Evolutionary conservation across 495 filamentous ascomycete species (phyloP), one percentile per base, ranked within the genome.

Genomic region (Xylaria curta): DNA sequence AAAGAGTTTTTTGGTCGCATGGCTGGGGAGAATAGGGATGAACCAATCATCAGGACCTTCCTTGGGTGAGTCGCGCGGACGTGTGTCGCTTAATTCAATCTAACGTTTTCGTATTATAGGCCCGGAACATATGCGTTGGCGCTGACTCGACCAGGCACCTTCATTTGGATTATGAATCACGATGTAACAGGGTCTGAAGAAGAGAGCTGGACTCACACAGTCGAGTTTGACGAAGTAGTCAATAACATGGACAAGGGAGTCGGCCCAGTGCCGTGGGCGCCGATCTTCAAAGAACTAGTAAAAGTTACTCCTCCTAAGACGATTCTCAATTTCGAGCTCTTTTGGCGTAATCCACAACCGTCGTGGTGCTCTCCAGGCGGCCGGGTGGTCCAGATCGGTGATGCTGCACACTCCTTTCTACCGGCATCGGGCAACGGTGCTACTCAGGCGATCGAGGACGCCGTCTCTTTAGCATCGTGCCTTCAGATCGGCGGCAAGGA

Each of bases 391-490:
- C 83, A 90, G 54, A 81, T 92, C 56, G 91, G 91, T 26, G 91
- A 93, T 70, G 85, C 88, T 0, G 91, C 91, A 15, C 91, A 93
- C 79, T 88, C 90, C 19, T 92, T 91, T 78, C 81, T 92, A 12
- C 91, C 91, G 0, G 89, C 90, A 1, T 89, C 87, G 1, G 87
- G 86, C 10, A 89, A 91, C 70, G 91, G 91, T 4, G 91, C 88
- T 8, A 91, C 89, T 7, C 90, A 91, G 74, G 91, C 91, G 0
- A 88, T 93, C 69, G 91, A 93, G 71, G 91, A 93, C 73, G 91
- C 86, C 21, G 84, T 91, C 49, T 88, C 87, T 1, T 76, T 93
- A 2, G 90, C 91, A 3, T 83, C 87, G 1, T 90, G 87, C 62
- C 82, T 93, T 19, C 84, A 88, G 73, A 75, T 89, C 12, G 88